Evolutionary conservation across 495 filamentous ascomycete species (phyloP).

Genomic region (Hypomontagnella monticulosa): DNA sequence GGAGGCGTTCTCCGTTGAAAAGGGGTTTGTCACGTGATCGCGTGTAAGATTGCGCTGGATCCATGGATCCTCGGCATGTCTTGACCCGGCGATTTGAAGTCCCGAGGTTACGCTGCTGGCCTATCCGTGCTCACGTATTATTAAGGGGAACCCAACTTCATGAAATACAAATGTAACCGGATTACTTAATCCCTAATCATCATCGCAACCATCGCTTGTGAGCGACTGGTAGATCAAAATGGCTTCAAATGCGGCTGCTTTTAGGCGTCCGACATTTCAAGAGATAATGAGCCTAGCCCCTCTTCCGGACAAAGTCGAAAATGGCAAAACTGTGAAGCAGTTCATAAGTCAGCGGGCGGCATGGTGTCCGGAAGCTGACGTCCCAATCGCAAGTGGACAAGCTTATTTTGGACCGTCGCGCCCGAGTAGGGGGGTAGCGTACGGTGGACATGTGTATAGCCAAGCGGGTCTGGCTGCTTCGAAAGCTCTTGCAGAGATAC

Average conservation of each 20-base stretch:
- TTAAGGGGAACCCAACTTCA: no score
- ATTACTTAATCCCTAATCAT: no score
- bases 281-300: conserved; percentile 49
- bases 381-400: conserved; percentile 12
- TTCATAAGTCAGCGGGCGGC: conserved; percentile 52
- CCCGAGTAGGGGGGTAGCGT: conserved; percentile 48
- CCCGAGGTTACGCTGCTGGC: no score
- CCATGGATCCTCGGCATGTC: no score
- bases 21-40: no score
- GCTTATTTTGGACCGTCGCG: neutral
- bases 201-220: no score
- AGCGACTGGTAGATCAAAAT: neutral
- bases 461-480: conserved; percentile 71
- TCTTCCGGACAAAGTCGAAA: conserved; percentile 40
- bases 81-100: no score
- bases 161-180: no score
- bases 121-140: no score
- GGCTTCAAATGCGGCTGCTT: neutral
- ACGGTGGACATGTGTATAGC: conserved; percentile 74
- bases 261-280: conserved; percentile 49
- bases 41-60: no score
- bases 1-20: no score
- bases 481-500: conserved; percentile 57
- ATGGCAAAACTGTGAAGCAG: conserved; percentile 34
- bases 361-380: conserved; percentile 47